phyloP scores from a whole-genome alignment of 768 basidiomycete species.

The Candolleomyces efflorescens region DNA sequence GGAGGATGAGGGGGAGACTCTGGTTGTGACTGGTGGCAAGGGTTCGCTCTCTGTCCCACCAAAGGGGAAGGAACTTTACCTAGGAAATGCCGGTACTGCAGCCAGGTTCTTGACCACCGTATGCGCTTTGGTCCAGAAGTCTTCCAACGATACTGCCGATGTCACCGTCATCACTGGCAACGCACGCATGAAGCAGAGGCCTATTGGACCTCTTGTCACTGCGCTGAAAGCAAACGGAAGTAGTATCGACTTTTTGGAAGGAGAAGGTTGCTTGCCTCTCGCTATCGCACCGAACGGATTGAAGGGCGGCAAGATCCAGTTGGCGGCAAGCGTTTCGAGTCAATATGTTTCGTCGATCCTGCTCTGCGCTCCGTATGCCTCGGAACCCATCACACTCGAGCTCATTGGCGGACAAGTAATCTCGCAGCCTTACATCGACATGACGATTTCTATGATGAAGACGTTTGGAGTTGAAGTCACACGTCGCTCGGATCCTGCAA shows the following conservation, averaged over 20 bases:
- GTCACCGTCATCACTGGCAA: conserved; percentile 92
- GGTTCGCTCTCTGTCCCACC: conserved; percentile 76
- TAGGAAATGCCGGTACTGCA: conserved; percentile 96
- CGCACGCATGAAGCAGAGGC: conserved; percentile 97
- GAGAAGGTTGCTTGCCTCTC: conserved; percentile 82
- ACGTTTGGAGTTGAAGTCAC: conserved; percentile 81
- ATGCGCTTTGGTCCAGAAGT: conserved; percentile 74
- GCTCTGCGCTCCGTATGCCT: conserved; percentile 92
- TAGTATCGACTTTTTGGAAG: conserved; percentile 72
- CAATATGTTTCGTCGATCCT: conserved; percentile 99
- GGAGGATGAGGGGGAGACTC: conserved; percentile 95
- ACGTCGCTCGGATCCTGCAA: conserved; percentile 55
- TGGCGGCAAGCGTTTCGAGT: conserved; percentile 92
- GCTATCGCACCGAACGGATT: conserved; percentile 82
- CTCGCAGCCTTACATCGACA: conserved; percentile 98
- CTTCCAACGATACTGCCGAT: conserved; percentile 32
- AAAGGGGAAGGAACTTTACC: conserved; percentile 84
- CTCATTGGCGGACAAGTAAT: conserved; percentile 94
- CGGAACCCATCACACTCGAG: conserved; percentile 78
- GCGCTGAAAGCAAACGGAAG: conserved; percentile 82
- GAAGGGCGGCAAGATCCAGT: conserved; percentile 73
- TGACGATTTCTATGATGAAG: conserved; percentile 98
- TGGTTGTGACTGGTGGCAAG: conserved; percentile 85
- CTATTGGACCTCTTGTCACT: conserved; percentile 91
- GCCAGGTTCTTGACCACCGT: conserved; percentile 97